phyloP scores from a whole-genome alignment of 352 stramenopile genomes.

The Phytophthora gonapodyides region DNA sequence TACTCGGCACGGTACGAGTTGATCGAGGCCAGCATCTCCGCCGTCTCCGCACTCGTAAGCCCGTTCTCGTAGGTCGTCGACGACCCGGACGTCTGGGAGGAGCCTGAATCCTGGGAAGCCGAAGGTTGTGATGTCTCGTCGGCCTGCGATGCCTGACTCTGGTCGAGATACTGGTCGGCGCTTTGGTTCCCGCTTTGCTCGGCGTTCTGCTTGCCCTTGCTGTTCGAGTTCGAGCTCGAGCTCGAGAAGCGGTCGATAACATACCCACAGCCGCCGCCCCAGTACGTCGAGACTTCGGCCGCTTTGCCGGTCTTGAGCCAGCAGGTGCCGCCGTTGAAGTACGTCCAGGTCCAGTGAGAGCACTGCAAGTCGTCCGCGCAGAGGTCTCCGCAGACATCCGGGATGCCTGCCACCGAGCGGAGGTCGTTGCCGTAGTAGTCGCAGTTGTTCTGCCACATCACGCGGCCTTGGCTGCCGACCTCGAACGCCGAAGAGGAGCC shows the following conservation, averaged over 20 bases:
- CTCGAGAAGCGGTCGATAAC: slow-evolving; percentile 42
- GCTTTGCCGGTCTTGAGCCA: slow-evolving; percentile 50
- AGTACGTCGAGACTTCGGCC: slow-evolving; percentile 19
- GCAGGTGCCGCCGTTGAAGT: slow-evolving; percentile 45
- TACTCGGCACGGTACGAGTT: slow-evolving; percentile 55
- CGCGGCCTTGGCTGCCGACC: slow-evolving; percentile 38
- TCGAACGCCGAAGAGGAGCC: slow-evolving; percentile 28
- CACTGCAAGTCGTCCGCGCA: slow-evolving; percentile 38
- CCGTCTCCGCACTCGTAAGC: slow-evolving; percentile 35
- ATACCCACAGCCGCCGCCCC: slow-evolving; percentile 45
- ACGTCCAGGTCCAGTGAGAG: slow-evolving; percentile 51
- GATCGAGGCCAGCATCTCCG: slow-evolving; percentile 52
- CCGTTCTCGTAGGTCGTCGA: slow-evolving; percentile 39
- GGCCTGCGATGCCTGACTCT: slow-evolving; percentile 4
- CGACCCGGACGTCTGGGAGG: slow-evolving; percentile 16
- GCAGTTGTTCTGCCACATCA: slow-evolving; percentile 56
- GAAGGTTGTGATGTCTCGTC: not conserved
- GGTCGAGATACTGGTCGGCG: slow-evolving; percentile 1
- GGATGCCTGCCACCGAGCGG: slow-evolving; percentile 30
- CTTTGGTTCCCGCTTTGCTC: slow-evolving; percentile 8
- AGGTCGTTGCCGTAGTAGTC: slow-evolving; percentile 47
- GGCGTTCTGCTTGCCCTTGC: slow-evolving; percentile 9
- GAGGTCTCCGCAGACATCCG: slow-evolving; percentile 43
- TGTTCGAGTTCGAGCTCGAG: slow-evolving; percentile 18
- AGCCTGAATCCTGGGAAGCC: slow-evolving; percentile 2